Evolutionary conservation across 225 moss, liverwort and hornwort species (phyloP).

Genomic region (Ulota crispa): DNA sequence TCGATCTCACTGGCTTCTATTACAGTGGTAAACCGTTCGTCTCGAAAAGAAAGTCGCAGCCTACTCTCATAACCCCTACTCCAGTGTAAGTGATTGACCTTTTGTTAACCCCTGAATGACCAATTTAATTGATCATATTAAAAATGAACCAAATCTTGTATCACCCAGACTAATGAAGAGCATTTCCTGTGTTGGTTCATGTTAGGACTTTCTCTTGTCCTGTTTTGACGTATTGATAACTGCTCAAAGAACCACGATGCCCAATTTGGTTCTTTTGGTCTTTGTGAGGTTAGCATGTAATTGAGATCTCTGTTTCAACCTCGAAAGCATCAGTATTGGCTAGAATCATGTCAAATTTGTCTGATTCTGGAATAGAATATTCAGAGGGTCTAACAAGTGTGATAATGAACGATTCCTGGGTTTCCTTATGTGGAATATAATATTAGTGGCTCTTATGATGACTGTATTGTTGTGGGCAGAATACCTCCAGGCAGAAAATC

Average conservation of each 20-base stretch:
- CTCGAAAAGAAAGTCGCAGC: conserved; percentile 52
- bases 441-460: not conserved
- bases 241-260: not conserved
- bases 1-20: conserved; percentile 91
- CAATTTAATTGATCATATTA: not conserved
- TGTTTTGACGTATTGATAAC: not conserved
- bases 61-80: conserved; percentile 59
- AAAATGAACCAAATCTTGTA: not conserved
- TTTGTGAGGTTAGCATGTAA: not conserved
- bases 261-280: not conserved
- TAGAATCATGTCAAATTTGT: not conserved
- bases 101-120: not conserved
- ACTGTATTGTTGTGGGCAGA: conserved; percentile 35
- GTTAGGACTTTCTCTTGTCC: no score
- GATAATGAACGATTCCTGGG: not conserved
- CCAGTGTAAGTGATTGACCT: conserved; percentile 46
- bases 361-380: not conserved
- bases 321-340: not conserved
- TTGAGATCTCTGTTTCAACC: not conserved
- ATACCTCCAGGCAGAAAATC: conserved; percentile 72
- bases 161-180: not conserved
- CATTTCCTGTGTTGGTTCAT: not conserved
- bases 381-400: not conserved
- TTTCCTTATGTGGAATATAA: not conserved
- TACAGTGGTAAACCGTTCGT: conserved; percentile 80